Conservation (phyloP, 306 rosid species). For the Vigna nakashimae region DNA sequence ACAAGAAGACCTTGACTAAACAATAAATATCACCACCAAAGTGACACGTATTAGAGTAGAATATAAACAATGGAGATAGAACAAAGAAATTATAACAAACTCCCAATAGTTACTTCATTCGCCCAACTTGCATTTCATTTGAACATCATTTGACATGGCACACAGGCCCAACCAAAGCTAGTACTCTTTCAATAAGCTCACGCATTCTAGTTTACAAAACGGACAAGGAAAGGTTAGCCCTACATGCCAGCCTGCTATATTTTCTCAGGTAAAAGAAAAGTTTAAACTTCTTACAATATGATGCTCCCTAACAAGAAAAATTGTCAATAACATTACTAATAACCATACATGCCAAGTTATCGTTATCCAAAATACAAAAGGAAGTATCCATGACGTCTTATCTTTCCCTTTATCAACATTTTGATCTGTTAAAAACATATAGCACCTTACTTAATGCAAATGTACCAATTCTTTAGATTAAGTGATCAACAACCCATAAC, state of each 20-base stretch:
- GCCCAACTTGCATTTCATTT: slow-evolving; percentile 30
- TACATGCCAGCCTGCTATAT: slow-evolving; percentile 16
- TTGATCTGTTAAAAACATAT: neutral
- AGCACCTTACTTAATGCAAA: slow-evolving; percentile 16
- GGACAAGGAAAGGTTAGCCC: slow-evolving; percentile 6
- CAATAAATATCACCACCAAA: slow-evolving; percentile 2
- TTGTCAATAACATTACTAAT: neutral
- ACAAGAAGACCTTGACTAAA: slow-evolving; percentile 22
- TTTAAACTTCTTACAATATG: slow-evolving; percentile 6
- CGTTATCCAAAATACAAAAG: slow-evolving; percentile 5
- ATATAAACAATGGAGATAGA: slow-evolving; percentile 24
- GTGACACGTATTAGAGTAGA: slow-evolving; percentile 12
- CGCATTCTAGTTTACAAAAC: neutral
- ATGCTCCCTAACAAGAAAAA: slow-evolving; percentile 23
- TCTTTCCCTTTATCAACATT: slow-evolving; percentile 19
- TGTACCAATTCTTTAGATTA: neutral
- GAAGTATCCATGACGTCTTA: neutral
- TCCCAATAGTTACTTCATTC: slow-evolving; percentile 26
- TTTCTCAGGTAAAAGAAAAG: slow-evolving; percentile 30
- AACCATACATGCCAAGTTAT: slow-evolving; percentile 19
- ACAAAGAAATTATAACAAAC: slow-evolving; percentile 32
- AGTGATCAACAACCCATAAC: neutral
- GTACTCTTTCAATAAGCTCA: slow-evolving; percentile 18
- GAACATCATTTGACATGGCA: slow-evolving; percentile 39
- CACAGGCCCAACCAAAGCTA: slow-evolving; percentile 17